Conservation (phyloP, 1,284 basidiomycete genomes). For the Boletus putidus region DNA sequence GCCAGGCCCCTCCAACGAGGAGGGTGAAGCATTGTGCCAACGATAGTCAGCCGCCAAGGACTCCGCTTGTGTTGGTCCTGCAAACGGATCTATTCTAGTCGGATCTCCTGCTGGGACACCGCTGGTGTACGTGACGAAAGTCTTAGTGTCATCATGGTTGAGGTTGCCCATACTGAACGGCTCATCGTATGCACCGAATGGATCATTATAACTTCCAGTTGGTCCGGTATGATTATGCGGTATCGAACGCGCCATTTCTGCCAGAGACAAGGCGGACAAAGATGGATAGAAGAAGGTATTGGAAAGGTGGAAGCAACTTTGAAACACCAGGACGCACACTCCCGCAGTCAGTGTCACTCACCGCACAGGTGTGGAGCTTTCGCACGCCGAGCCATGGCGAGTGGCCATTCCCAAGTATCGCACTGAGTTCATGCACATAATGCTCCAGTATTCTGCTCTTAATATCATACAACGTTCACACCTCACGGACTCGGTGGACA, state of each 20-base stretch:
- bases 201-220: slow-evolving; percentile 22
- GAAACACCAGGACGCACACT: background rate
- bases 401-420: too few species aligned
- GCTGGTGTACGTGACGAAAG: slow-evolving; percentile 28
- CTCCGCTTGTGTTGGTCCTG: slow-evolving; percentile 29
- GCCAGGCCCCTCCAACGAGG: slow-evolving; percentile 5
- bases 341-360: background rate
- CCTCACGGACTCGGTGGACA: background rate
- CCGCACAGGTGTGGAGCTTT: slow-evolving; percentile 11
- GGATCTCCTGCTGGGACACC: slow-evolving; percentile 18
- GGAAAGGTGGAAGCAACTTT: background rate
- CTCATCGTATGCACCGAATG: slow-evolving; percentile 28
- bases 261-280: slow-evolving; percentile 23
- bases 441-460: background rate
- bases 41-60: slow-evolving; percentile 33
- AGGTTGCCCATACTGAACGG: slow-evolving; percentile 24
- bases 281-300: background rate
- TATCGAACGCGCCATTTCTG: slow-evolving; percentile 29
- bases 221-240: slow-evolving; percentile 13
- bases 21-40: slow-evolving; percentile 21
- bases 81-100: background rate
- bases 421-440: too few species aligned
- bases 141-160: slow-evolving; percentile 24
- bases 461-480: background rate
- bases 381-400: slow-evolving; percentile 24